Base-by-base conservation (phyloP, 441 rosid genomes). In the Manihot esculenta region DNA sequence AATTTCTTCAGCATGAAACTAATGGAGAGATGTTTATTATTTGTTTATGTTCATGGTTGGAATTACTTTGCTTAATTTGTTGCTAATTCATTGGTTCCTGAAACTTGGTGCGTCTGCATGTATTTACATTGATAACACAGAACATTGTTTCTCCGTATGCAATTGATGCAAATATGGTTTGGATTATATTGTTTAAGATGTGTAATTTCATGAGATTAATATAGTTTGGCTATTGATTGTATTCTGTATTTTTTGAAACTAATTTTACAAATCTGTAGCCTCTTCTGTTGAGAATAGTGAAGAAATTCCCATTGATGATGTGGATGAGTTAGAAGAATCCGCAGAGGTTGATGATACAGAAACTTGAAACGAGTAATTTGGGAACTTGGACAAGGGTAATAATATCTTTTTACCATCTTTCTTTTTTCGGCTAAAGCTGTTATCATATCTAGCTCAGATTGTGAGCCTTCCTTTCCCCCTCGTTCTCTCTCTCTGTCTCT, bases 281-380 rank as follows among this genome's bases (percentile, higher is more conserved):
- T 45, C 79, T 47, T 27, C 62, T 21, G 78, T 48, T 30, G 59
- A 70, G 70, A 68, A 91, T 81, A 83, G 76, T 41, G 89, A 92
- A 80, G 99, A 89, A 72, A 94, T 90, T 72, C 90, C 86, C 13
- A 64, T 94, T 33, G 93, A 90, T 66, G 97, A 91, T 77, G 79
- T 75, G 71, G 98, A 91, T 73, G 93, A 89, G 62, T 17, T 71
- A 48, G 97, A 89, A 76, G 95, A 84, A 74, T 66, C 50, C 44
- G 79, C 45, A 1, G 88, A 84, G 56, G 83, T 59, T n/a, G 71
- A 83, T 74, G 78, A 56, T 11, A 71, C 49, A n/a, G 78, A 82
- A 27, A 48, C 67, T 21, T 59, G 68, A 11, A 66, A 66, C 71
- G 82, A 77, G 66, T 66, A 70, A 70, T 63, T 56, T 21, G 23